Evolutionary conservation across 768 basidiomycete species (phyloP), one percentile per base, ranked within the genome.

Genomic region (Suillus placidus): DNA sequence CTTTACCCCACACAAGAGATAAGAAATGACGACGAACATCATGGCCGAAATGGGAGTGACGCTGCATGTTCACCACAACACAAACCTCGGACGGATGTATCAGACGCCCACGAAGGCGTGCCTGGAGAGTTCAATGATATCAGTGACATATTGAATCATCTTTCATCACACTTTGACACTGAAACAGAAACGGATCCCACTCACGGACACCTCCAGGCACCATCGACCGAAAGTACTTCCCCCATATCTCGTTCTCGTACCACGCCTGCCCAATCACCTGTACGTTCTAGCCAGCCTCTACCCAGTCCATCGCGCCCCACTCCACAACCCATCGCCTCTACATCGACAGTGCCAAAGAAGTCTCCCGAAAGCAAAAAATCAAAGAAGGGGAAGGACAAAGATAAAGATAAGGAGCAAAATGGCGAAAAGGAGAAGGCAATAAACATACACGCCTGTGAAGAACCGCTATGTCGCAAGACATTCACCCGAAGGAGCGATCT

Each of bases 401-500:
- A 71, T 12, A 65, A 61, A 42, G 70, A 67, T 16, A 60, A 51
- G 7, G 69, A 71, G 0, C 49, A 49, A n/a, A 67, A 70, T 37
- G 61, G 62, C 56, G 81, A 82, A 52, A 85, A 80, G 67, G 86
- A 86, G 55, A 81, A 77, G 65, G 78, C 76, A 8, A 74, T 82
- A 7, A 83, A 81, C 62, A 72, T 81, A 9, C 92, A 93, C 72
- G 82, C 82, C 23, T 94, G 93, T 71, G 89, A 88, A 67, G 83
- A 88, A 64, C 85, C 88, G 51, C 84, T 88, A 45, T 95, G 94
- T 71, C 83, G 84, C 71, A 95, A 95, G 80, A 82, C 87, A 12
- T 95, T 95, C 73, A 90, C 89, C 35, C 86, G 94, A 30, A 85
- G 89, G 65, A 95, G 93, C 72, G 94, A 95, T 73, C 83, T 95